Percentiles rank a stretch among this genome's conserved stretches.
Evolutionary conservation across 495 filamentous ascomycete genomes (phyloP).

Genomic region (Aspergillus asperescens): DNA sequence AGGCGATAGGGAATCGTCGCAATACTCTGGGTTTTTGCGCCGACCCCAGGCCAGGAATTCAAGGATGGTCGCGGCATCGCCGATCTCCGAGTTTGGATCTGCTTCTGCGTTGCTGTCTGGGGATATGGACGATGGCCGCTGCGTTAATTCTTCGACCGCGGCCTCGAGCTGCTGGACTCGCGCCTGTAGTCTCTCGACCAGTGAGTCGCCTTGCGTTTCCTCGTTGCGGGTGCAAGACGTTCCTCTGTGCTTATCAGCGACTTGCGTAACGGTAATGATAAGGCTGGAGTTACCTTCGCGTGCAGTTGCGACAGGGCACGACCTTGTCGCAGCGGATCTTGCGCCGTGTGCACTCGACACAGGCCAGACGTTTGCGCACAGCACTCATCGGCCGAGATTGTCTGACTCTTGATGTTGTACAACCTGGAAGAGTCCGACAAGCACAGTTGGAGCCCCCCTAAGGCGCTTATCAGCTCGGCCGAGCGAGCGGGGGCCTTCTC

Average conservation of each 20-base stretch:
- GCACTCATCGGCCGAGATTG: neutral
- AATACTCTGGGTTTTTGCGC: neutral
- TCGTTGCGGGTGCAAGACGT: neutral
- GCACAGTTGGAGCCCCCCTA: no score
- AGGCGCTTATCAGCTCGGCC: neutral
- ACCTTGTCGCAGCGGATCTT: conserved; percentile 10
- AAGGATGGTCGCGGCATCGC: conserved; percentile 4
- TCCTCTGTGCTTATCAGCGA: neutral
- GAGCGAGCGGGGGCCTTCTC: no score
- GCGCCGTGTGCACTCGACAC: conserved; percentile 1
- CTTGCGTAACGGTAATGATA: neutral
- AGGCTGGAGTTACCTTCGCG: neutral
- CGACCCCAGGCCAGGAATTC: conserved; percentile 8
- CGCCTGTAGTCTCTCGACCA: conserved; percentile 18
- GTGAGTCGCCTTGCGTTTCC: neutral
- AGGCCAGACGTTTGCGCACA: conserved; percentile 1
- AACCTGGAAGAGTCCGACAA: neutral
- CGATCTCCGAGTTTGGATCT: neutral
- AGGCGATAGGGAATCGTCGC: neutral
- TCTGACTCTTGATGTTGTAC: neutral
- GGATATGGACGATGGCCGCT: neutral
- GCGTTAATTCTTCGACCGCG: conserved; percentile 11
- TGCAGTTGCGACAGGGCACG: conserved; percentile 5
- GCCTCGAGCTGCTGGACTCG: conserved; percentile 19
- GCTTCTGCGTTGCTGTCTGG: neutral